Base-by-base conservation (phyloP, 1,139 yeast species). In the Hemisphaericaspora subhashii region DNA sequence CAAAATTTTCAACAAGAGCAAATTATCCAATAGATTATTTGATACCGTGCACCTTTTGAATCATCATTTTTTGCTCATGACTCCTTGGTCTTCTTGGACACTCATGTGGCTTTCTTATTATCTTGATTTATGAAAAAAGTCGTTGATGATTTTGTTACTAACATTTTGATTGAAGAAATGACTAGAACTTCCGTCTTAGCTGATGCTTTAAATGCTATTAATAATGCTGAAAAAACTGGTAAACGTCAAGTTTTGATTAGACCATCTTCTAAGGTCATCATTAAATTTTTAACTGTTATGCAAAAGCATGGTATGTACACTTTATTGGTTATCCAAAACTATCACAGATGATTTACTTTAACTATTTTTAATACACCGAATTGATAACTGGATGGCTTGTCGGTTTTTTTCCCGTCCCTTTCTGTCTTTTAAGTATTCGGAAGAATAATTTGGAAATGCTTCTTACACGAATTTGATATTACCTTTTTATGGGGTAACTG, bases 211-310 rank as follows among this genome's bases (percentile, higher is more conserved):
- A 90, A 92, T 72, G 83, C 96, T 62, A 92, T 92, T 71, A 88
- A 89, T 89, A 92, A 92, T 72, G 98, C 98, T 72, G 98, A 92
- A 79, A 92, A 90, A 77, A 83, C 97, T 68, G 98, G 98, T 74
- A 92, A 92, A 81, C 87, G 98, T 78, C 98, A 92, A 81, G 98
- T 92, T 57, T 76, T 92, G 69, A 82, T 92, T 71, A 88, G 98
- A 83, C 98, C 98, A 55, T 90, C 98, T 41, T 92, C 98, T 66
- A 92, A 92, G 81, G 98, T 92, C 57, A 89, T 92, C 72, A 79
- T 92, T 80, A 92, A 89, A 77, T 92, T 90, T 72, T 80, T 92
- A 72, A 81, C 88, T 65, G 98, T 92, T 58, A 90, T 92, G 87
- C 98, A 92, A 80, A 88, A 83, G 80, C 98, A 92, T 72, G 52